These are phyloP conservation scores for Aspergillus cristatus DNA, from an alignment of 495 filamentous ascomycete genomes.

Conservation along the genomic window DNA sequence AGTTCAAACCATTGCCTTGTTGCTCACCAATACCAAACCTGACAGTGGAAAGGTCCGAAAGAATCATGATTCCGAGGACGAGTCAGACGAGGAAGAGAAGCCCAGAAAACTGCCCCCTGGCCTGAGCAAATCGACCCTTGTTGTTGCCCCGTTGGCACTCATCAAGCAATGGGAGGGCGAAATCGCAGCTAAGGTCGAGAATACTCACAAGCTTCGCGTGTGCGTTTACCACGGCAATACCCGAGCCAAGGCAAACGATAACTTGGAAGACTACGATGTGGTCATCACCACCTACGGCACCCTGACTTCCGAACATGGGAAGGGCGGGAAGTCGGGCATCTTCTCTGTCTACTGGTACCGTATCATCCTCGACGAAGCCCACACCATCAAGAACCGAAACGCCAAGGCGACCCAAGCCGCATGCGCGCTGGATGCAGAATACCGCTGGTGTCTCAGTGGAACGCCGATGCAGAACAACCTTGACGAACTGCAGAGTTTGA, in stretches of 20 bases:
- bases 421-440: constrained; percentile 70
- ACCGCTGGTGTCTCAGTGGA: constrained; percentile 91
- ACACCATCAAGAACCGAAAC: constrained; percentile 96
- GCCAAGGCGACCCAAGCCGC: constrained; percentile 87
- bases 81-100: constrained; percentile 16
- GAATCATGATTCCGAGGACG: constrained; percentile 11
- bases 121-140: constrained; percentile 70
- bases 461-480: constrained; percentile 97
- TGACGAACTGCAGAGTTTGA: constrained; percentile 90
- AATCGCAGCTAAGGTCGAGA: constrained; percentile 66
- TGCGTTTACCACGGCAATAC: constrained; percentile 82
- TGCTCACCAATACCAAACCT: constrained; percentile 74
- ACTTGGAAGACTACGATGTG: constrained; percentile 79
- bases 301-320: constrained; percentile 76
- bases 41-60: constrained; percentile 26
- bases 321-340: constrained; percentile 62
- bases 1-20: constrained; percentile 75
- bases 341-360: constrained; percentile 93
- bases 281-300: constrained; percentile 97
- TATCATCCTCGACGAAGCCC: constrained; percentile 91
- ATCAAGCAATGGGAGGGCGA: constrained; percentile 98
- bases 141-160: constrained; percentile 88
- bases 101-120: constrained; percentile 41
- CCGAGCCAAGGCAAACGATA: constrained; percentile 65
- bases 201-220: constrained; percentile 61